Evolutionary conservation across 1,139 yeast species (phyloP), one percentile per base, ranked within the genome.

Genomic region (Yamadazyma buinensis): DNA sequence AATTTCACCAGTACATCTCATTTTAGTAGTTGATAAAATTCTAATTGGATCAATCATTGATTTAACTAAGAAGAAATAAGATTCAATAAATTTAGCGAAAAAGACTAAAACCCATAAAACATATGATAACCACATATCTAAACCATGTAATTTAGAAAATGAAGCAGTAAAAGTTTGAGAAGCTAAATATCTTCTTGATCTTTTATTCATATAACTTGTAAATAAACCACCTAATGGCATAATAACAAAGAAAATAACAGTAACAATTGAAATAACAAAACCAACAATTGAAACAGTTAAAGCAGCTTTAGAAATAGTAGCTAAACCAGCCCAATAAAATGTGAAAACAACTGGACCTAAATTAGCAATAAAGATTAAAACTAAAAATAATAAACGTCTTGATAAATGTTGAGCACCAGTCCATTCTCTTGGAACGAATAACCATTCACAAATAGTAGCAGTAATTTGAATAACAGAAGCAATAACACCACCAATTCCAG

Each of bases 201-300:
- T 77, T 64, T 80, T 87, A 62, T 82, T 84, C 81, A 92, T 74
- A 63, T 92, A 90, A 21, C 95, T 83, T 29, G 97, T 92, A 67
- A 92, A 94, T 48, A 92, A 71, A 30, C 97, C 97, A 61, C 98
- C 98, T 49, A 92, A 73, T 31, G 99, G 99, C 97, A 92, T 90
- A 45, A 90, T 62, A 11, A 97, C 73, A 59, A 88, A 88, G 76
- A 88, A 92, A 15, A 87, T 46, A 47, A 88, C 67, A 5, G 98
- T 88, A 24, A 76, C 83, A 39, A 92, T 63, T 14, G 96, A 94
- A 60, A 92, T 78, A 57, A 92, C 82, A 72, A 94, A 92, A 44
- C 86, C 87, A 38, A 92, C 94, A 44, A 90, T 80, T 13, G 95
- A 81, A 35, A 94, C 87, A 35, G 81, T 81, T 42, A 74, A 76